Conservation (phyloP, 179 eudicot genomes). For the Patellifolia procumbens region DNA sequence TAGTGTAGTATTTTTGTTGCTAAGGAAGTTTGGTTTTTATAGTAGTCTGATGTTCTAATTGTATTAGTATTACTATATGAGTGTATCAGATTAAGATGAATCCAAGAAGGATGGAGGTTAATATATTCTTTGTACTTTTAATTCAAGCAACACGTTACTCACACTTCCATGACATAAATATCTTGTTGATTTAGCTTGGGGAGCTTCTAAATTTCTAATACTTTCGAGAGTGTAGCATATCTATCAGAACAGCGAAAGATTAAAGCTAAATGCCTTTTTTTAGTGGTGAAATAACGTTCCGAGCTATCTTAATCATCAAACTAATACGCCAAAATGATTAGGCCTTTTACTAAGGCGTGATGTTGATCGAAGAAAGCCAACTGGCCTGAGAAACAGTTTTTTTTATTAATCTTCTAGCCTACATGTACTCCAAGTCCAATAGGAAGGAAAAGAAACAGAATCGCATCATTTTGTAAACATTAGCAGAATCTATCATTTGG, state of each 20-base stretch:
- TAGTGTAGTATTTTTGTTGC: neutral
- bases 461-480: neutral
- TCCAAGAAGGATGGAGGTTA: conserved; percentile 8
- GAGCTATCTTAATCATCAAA: neutral
- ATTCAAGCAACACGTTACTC: neutral
- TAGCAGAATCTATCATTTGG: neutral
- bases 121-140: conserved; percentile 3
- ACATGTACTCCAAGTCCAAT: neutral
- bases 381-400: too few relatives aligned
- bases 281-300: conserved; percentile 8
- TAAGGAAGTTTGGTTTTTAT: conserved; percentile 10
- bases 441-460: neutral
- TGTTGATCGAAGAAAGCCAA: too few relatives aligned
- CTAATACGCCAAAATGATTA: neutral
- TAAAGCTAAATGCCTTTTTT: conserved; percentile 1
- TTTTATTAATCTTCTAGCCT: neutral
- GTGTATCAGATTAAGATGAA: conserved; percentile 24
- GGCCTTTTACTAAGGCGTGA: conserved; percentile 13
- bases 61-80: neutral
- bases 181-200: neutral
- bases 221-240: neutral
- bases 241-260: neutral
- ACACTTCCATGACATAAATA: neutral
- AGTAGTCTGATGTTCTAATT: neutral
- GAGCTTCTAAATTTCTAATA: neutral